Base-by-base conservation (phyloP, 2,329 filamentous ascomycete species). In the Paecilomyces formosus region DNA sequence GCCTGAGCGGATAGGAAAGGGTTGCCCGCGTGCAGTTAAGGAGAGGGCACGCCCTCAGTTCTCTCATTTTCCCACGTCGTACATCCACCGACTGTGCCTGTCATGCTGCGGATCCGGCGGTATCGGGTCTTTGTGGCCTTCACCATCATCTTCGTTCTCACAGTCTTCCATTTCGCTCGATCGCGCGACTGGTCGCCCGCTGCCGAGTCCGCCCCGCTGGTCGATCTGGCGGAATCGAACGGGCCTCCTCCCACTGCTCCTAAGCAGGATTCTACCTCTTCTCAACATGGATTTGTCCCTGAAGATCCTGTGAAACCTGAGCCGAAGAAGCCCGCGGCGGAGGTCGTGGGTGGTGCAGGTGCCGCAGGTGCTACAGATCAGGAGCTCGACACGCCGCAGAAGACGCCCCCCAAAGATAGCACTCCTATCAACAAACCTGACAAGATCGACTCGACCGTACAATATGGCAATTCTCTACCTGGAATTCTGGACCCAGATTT, bases 91-190 rank as follows among this genome's bases (percentile, higher is more conserved):
- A 56, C 53, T 26, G 22, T 28, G 52, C 39, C 57, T 66, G 69
- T 56, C 58, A 81, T 81, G 79, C 69, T 79, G 65, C 77, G 77
- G 57, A 65, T 78, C 60, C 78, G 79, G 56, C 76, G 79, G 63
- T 81, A 81, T 64, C 74, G 79, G 58, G 65, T 76, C 33, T 76
- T 78, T 57, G 62, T 81, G 56, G 63, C 77, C 39, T 77, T 80
- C 58, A 76, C 77, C 31, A 67, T 74, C 57, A 68, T 78, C 57
- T 68, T 75, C 18, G 63, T 78, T 45, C 66, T 79, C 49, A 68
- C 78, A 2, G 69, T 85, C 56, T 78, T 84, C 65, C 80, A 81
- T 63, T 83, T 84, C 62, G 71, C 75, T 33, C 72, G 73, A 54
- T 76, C 79, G 59, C 74, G 73, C 59, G 70, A 77, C 57, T 76